Percentiles rank a stretch among this genome's conserved stretches.
These are phyloP conservation scores for Podaxis sp. DNA, from an alignment of 768 basidiomycete genomes.

Conservation along the genomic window DNA sequence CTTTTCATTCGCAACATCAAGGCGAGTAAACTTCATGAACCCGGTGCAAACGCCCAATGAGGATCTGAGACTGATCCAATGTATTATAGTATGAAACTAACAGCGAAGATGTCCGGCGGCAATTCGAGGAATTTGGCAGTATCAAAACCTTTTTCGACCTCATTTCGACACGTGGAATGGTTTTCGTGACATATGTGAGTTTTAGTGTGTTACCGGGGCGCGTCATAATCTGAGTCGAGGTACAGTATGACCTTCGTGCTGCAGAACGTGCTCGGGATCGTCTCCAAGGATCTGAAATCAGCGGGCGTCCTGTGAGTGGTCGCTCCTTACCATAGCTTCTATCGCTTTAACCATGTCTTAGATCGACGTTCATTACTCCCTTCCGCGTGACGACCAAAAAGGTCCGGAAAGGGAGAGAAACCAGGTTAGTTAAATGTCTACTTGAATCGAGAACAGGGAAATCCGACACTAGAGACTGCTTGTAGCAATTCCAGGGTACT, in stretches of 20 bases:
- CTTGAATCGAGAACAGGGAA: not conserved
- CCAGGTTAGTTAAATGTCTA: constrained; percentile 54
- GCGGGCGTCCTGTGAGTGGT: constrained; percentile 78
- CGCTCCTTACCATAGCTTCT: not conserved
- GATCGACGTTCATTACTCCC: constrained; percentile 99
- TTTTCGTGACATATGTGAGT: constrained; percentile 98
- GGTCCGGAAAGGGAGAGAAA: constrained; percentile 77
- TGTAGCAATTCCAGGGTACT: constrained; percentile 78
- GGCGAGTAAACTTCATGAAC: constrained; percentile 55
- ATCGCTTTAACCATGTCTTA: constrained; percentile 29
- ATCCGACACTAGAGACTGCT: not conserved
- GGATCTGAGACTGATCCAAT: constrained; percentile 19
- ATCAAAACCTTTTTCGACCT: constrained; percentile 98
- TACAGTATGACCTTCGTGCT: constrained; percentile 87
- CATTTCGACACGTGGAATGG: constrained; percentile 94
- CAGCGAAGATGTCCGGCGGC: constrained; percentile 78
- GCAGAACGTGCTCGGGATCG: constrained; percentile 91
- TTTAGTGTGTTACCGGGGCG: not conserved
- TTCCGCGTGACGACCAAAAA: constrained; percentile 85
- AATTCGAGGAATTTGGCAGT: constrained; percentile 92
- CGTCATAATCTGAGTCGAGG: not conserved
- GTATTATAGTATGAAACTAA: constrained; percentile 78
- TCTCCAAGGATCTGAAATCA: constrained; percentile 86
- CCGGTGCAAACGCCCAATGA: not conserved
- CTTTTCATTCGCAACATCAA: constrained; percentile 98